Base-by-base conservation (phyloP, 1,139 yeast genomes). In the Geotrichum siamense region DNA sequence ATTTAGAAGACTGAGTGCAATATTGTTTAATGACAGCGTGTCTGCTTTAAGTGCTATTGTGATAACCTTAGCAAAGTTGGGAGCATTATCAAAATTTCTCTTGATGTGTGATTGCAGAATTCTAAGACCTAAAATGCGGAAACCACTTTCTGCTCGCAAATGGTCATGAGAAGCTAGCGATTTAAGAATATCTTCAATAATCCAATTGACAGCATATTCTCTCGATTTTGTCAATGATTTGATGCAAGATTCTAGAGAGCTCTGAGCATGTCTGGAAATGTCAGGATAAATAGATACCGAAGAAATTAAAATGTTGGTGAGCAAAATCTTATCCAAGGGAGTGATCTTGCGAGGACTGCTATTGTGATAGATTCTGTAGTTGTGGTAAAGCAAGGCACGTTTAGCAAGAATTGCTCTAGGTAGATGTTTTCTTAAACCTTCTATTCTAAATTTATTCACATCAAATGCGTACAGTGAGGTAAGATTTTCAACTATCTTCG, bases 381-480 rank as follows among this genome's bases (percentile, higher is more conserved):
- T 76, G 54, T 91, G 96, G 53, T 80, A 82, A 12, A 81, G 68
- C 49, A 81, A 82, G n/a, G 86, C 70, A 50, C 95, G 72, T 0
- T 86, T 75, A 1, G 86, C 94, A 35, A 87, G 61, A 1, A 86
- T 75, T 3, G 85, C 72, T 59, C 96, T 76, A 0, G 97, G 87
- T 52, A 71, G 82, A 1, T 94, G 91, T 50, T 82, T 81, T 16
- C 78, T 69, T 16, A 79, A 53, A 21, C 78, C 77, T 0, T 74
- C 65, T 3, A 74, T 55, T 21, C 70, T 57, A 55, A 71, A 78
- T 26, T 68, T 67, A 39, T 70, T 69, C 31, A 69, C 71, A 50
- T 75, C 66, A 50, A 68, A 72, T 1, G 67, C 66, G 48, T 74
- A 68, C 35, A 74, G 70, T 21, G 74, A 61, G 28, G 62, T 58